phyloP scores from a whole-genome alignment of 345 rosid species.

The Hibiscus trionum region DNA sequence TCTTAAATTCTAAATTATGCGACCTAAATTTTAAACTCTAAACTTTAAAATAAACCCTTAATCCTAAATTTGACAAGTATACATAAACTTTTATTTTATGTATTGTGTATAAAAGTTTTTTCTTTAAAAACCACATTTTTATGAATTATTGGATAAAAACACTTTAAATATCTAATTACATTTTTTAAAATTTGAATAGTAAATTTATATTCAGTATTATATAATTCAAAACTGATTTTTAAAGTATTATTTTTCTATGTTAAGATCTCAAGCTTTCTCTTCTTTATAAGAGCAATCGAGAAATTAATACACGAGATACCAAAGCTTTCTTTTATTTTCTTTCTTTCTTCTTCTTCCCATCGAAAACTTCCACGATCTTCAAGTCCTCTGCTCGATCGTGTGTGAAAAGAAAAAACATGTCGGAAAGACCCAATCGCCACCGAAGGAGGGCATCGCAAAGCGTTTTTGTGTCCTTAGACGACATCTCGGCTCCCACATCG shows the following conservation, averaged over 20 bases:
- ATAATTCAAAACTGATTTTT: no score
- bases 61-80: no score
- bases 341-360: background rate
- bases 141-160: no score
- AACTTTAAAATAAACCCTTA: no score
- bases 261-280: background rate
- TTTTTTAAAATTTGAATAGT: background rate
- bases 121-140: no score
- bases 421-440: constrained; percentile 5
- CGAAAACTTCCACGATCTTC: no score
- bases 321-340: background rate
- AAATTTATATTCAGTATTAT: no score
- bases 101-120: no score
- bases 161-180: no score
- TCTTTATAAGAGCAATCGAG: background rate
- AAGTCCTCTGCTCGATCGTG: background rate
- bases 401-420: background rate
- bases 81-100: no score
- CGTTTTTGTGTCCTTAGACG: constrained; percentile 8
- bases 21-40: no score
- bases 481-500: background rate
- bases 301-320: background rate
- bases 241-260: background rate
- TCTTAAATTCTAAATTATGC: no score
- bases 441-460: constrained; percentile 12